Evolutionary conservation across 176 grass and related monocot genomes (phyloP), one percentile per base, ranked within the genome.

Genomic region (Lolium multiflorum): DNA sequence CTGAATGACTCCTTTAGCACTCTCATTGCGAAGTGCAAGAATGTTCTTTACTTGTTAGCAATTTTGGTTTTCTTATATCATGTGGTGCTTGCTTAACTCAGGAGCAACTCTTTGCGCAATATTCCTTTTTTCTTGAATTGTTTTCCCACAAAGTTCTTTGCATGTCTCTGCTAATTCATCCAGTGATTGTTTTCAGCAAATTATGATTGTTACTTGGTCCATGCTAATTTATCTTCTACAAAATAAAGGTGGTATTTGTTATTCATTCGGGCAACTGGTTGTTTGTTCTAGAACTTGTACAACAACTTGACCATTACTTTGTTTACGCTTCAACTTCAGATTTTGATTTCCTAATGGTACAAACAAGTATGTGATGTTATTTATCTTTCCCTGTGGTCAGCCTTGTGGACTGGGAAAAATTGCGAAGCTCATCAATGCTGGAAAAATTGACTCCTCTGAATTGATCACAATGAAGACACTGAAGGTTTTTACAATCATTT

Each of bases 391-490:
- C 50, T 78, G 18, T 86, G 26, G 77, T 81, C 88, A 95, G 91
- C 93, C 93, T 11, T 91, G 92, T 85, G 96, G 96, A 83, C 82
- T 98, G 24, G 96, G 93, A 59, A 95, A 98, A 93, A 92, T 98
- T 61, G 96, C 88, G 6, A 95, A 92, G 58, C 90, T 95, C 70
- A 98, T 98, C 84, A 98, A 95, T 91, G 88, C 91, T 55, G 96
- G 96, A 66, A 83, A 95, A 41, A 95, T 94, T 31, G 96, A 98
- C 50, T 98, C 96, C 7, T 95, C 88, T 72, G 96, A 98, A 89
- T 81, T 95, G 25, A 95, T 98, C 82, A 98, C 96, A 56, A 94
- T 95, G 96, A 95, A 98, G 86, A 98, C 90, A 74, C 78, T 98
- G 26, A 98, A 98, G 96, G 96, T 98, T 88, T 61, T 37, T 76